phyloP scores from a whole-genome alignment of 2,329 filamentous ascomycete genomes.

The Verticillium tricorpus region DNA sequence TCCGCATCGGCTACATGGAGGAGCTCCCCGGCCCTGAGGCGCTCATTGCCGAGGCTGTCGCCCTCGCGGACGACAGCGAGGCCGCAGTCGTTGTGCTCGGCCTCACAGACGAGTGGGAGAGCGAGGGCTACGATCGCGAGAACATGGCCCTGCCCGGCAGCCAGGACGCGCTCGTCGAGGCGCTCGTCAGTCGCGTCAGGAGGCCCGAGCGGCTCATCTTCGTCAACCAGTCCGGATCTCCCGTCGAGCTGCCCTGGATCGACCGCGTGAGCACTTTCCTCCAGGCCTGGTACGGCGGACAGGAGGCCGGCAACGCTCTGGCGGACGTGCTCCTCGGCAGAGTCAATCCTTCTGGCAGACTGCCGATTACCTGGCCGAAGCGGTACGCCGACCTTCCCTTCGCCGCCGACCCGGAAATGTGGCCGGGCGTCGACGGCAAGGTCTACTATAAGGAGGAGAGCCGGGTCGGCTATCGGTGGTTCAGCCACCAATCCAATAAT shows the following conservation, averaged over 20 bases:
- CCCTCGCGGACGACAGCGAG: constrained; percentile 8
- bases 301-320: constrained; percentile 65
- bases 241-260: constrained; percentile 45
- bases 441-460: constrained; percentile 8
- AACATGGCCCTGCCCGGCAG: constrained; percentile 9
- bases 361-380: neutral
- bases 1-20: constrained; percentile 10
- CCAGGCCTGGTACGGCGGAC: constrained; percentile 67
- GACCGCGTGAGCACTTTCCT: constrained; percentile 42
- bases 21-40: constrained; percentile 1
- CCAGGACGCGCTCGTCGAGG: constrained; percentile 4
- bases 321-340: constrained; percentile 63
- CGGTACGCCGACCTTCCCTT: neutral
- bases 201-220: constrained; percentile 8
- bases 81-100: constrained; percentile 9
- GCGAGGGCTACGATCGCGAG: constrained; percentile 12
- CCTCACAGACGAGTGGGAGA: constrained; percentile 13
- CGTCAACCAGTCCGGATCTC: constrained; percentile 15
- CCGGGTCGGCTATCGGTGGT: constrained; percentile 10
- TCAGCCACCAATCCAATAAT: constrained; percentile 8
- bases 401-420: constrained; percentile 1
- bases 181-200: neutral
- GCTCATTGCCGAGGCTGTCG: constrained; percentile 7
- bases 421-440: constrained; percentile 8
- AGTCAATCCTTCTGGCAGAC: constrained; percentile 32